phyloP scores from a whole-genome alignment of 2,329 filamentous ascomycete genomes.

The Diaporthe amygdali region DNA sequence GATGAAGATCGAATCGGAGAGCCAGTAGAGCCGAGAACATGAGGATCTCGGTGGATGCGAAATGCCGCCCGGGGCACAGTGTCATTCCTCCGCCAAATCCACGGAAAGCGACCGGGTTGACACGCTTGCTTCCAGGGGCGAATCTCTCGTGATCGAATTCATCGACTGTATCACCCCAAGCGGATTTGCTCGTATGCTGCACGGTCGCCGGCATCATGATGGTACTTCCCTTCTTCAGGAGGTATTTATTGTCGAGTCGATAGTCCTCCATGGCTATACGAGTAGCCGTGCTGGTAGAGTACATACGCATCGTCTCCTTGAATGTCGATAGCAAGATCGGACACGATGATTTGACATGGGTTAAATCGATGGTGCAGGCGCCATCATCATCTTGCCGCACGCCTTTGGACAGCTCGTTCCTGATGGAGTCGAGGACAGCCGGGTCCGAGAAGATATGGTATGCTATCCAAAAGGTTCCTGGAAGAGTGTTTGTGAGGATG shows the following conservation, averaged over 20 bases:
- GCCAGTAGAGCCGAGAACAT: slow-evolving; percentile 6
- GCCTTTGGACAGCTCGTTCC: slow-evolving; percentile 26
- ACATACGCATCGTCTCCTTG: slow-evolving; percentile 44
- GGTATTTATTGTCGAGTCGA: slow-evolving; percentile 15
- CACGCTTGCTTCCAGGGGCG: neutral
- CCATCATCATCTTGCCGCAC: neutral
- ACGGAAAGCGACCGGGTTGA: slow-evolving; percentile 2
- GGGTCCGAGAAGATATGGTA: slow-evolving; percentile 41
- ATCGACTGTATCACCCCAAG: neutral
- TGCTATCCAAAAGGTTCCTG: slow-evolving; percentile 44
- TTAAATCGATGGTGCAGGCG: slow-evolving; percentile 32
- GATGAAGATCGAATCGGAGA: neutral
- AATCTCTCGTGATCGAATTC: slow-evolving; percentile 13
- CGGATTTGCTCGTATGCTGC: neutral
- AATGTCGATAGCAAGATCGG: slow-evolving; percentile 42
- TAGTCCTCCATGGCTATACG: slow-evolving; percentile 19
- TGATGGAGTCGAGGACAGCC: slow-evolving; percentile 33
- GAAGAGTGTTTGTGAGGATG: slow-evolving; percentile 42
- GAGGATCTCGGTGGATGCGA: slow-evolving; percentile 7
- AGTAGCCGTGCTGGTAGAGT: slow-evolving; percentile 37
- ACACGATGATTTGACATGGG: slow-evolving; percentile 37
- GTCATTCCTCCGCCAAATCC: neutral
- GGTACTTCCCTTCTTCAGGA: slow-evolving; percentile 23
- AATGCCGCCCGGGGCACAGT: slow-evolving; percentile 1
- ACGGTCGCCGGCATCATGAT: slow-evolving; percentile 9